Evolutionary conservation across 2,329 filamentous ascomycete genomes (phyloP), one percentile per base, ranked within the genome.

Genomic region (Cadophora sp.): DNA sequence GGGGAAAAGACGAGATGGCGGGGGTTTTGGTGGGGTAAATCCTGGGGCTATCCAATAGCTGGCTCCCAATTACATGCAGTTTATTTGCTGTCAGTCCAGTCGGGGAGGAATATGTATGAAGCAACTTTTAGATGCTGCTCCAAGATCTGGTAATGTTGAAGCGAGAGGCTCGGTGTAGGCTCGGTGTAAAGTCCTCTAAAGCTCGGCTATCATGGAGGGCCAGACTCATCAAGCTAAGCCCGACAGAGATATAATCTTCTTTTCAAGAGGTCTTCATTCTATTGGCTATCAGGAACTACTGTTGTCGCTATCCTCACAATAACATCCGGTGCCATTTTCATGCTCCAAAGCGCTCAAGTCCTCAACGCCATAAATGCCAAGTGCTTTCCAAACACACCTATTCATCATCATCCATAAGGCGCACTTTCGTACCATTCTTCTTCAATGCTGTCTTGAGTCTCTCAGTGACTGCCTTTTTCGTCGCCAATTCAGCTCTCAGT

Each of bases 401-500:
- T 36, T 72, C 67, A 48, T 75, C 71, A 64, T 75, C 72, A 62
- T 73, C 71, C 71, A 78, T 73, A 30, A 71, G 58, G 50, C 72
- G 67, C 27, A 77, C 73, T 67, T 68, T 74, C 7, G 74, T 72
- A 4, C 75, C 75, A 6, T 71, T 69, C n/a, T 75, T 75, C 59
- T 72, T 68, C 50, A 80, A 66, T 41, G 76, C 76, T 4, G 51
- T 70, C 69, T 71, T 78, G 60, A 90, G 76, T 75, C 85, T 85
- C 39, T 79, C 78, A 33, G 87, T 78, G 9, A 88, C 83, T 3
- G 81, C 83, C 72, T 82, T 82, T 71, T 86, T 81, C 68, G 80
- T 83, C n/a, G 81, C 81, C 69, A 82, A 79, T 77, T 84, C 86
- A 66, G 82, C 81, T 77, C 83, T 87, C 65, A 90, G 76, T 33